Evolutionary conservation across 169 alveolate species (phyloP).

Genomic region (Blepharisma undulans): DNA sequence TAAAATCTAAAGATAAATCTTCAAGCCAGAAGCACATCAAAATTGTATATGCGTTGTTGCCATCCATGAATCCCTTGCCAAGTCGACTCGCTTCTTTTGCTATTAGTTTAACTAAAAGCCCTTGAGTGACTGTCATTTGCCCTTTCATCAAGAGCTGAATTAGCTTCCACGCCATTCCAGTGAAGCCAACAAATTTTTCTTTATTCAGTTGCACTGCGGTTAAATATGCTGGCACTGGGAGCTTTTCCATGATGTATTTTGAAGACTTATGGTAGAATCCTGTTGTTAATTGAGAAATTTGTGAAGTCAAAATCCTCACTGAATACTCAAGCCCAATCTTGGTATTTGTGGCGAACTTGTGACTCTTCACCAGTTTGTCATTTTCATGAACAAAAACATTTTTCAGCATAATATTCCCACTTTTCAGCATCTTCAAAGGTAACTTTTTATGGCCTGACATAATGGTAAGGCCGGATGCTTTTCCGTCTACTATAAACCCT

Average conservation of each 20-base stretch:
- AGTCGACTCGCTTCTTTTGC: neutral
- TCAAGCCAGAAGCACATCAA: neutral
- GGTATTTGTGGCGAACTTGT: constrained; percentile 66
- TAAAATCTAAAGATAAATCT: neutral
- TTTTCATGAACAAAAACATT: constrained; percentile 82
- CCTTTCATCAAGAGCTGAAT: neutral
- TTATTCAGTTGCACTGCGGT: neutral
- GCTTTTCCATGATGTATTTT: constrained; percentile 9
- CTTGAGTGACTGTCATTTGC: neutral
- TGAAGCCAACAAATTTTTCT: constrained; percentile 20
- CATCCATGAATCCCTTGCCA: neutral
- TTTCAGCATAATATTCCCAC: constrained; percentile 63
- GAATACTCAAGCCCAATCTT: constrained; percentile 68
- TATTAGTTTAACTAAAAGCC: neutral
- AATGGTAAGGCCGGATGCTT: constrained; percentile 62
- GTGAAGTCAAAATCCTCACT: constrained; percentile 76
- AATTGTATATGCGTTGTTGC: neutral
- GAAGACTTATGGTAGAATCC: neutral
- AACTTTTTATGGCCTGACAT: constrained; percentile 63
- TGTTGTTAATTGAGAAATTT: constrained; percentile 61
- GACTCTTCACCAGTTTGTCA: constrained; percentile 55
- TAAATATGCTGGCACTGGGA: neutral
- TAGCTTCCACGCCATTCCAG: neutral
- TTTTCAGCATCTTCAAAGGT: constrained; percentile 80
- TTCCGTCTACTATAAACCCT: constrained; percentile 73